Evolutionary conservation across 1,139 yeast genomes (phyloP), one percentile per base, ranked within the genome.

Genomic region (Zygosaccharomyces sapae): DNA sequence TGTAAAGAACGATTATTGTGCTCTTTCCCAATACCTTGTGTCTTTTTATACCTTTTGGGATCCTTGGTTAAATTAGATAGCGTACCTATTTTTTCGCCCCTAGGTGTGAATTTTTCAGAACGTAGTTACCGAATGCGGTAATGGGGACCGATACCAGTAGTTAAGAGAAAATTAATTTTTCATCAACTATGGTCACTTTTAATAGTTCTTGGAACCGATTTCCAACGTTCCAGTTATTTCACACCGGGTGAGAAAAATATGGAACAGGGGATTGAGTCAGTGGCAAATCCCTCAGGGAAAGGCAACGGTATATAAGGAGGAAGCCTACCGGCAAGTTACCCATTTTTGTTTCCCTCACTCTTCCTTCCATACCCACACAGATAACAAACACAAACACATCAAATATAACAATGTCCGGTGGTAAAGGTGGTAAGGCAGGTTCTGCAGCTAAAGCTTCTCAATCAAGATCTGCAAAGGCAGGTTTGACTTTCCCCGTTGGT

Each of bases 401-500:
- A 51, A 39, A 51, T 51, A 51, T 44, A 51, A 49, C 50, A 80
- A 89, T 88, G 96, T 86, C 97, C 71, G 96, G 96, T 73, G 97
- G 97, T 74, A 90, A 90, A 84, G 97, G 97, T 74, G 90, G 90
- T 68, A 89, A 89, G 77, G 95, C 96, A 70, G 94, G 95, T 67
- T 76, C 95, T 62, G 71, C 86, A 62, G 90, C 89, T 71, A 90
- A 90, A 76, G 89, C 94, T 65, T 85, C 97, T 67, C 92, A 94
- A 75, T 86, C 97, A 50, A 89, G 97, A 82, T 90, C 97, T 63
- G 84, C 96, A 56, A 90, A 88, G 79, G 97, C 97, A 70, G 97
- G 97, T 73, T 83, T 90, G 71, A 87, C 96, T 65, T 90, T 92
- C 95, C 97, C 97, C 76, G 97, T 92, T 63, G 97, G 97, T 75